Base-by-base conservation (phyloP, 768 basidiomycete species). In the Pleurotus ostreatus region DNA sequence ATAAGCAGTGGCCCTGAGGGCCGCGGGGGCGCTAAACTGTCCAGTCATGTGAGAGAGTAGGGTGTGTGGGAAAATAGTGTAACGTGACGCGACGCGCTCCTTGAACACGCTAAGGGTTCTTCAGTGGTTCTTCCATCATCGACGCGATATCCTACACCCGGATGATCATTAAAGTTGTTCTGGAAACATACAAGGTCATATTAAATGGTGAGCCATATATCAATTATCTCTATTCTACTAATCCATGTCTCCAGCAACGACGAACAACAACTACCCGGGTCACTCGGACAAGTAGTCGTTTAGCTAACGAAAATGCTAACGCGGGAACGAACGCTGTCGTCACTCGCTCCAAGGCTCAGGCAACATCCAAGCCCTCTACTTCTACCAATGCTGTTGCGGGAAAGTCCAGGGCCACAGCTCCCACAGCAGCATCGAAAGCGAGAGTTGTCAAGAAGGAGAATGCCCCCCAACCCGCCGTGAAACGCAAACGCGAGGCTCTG, bases 371-470 rank as follows among this genome's bases (percentile, higher is more conserved):
- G 23, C 51, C 51, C 13, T 53, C 39, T 6, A 22, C 37, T 20
- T 12, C 38, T 3, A 40, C 34, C 16, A 43, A 15, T 53, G 20
- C 51, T 22, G 34, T 23, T 2, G 18, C 51, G 13, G 51, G 51
- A 15, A 53, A 53, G 22, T 40, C 51, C n/a, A 53, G 37, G 9
- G 51, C 51, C n/a, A 53, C 39, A 4, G 51, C 51, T 37, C 34
- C 37, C 2, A 53, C 51, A 15, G 51, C 51, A 20, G 51, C 51
- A 23, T 53, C 51, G 16, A 39, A 22, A 38, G 51, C 51, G 6
- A 53, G 23, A 23, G 16, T 23, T 37, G 51, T 53, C 51, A 62
- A 60, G 26, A 62, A 61, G 51, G 59, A 57, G 44, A 59, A 58
- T 38, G 49, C 49, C n/a, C 49, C 49, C 13, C 18, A n/a, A 4